Conservation (phyloP, 1,284 basidiomycete species). For the Schizophyllum commune region DNA sequence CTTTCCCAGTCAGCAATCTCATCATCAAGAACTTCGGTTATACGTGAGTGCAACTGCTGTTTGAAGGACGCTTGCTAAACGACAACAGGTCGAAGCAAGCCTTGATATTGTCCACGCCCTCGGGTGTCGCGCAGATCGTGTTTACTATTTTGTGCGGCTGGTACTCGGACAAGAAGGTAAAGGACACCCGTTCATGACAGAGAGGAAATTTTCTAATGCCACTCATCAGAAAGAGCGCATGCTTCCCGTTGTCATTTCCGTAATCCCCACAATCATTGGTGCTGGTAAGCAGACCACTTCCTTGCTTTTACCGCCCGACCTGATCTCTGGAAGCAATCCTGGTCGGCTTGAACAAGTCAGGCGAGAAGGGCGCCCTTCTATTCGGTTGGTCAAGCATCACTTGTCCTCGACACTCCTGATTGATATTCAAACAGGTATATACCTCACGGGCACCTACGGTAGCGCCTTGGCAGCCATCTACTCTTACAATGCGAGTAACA, state of each 20-base stretch:
- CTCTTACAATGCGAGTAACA: slow-evolving; percentile 62
- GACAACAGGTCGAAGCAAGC: slow-evolving; percentile 47
- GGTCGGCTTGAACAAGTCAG: slow-evolving; percentile 44
- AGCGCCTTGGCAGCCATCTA: slow-evolving; percentile 55
- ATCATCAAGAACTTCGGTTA: slow-evolving; percentile 63
- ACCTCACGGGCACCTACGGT: slow-evolving; percentile 54
- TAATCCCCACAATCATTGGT: slow-evolving; percentile 58
- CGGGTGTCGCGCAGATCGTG: slow-evolving; percentile 40
- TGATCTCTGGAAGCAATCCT: slow-evolving; percentile 35
- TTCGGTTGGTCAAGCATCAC: slow-evolving; percentile 36
- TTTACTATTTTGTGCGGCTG: slow-evolving; percentile 51
- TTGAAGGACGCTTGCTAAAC: not conserved
- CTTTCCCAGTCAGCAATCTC: slow-evolving; percentile 45
- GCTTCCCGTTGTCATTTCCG: slow-evolving; percentile 52
- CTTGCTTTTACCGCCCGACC: not conserved
- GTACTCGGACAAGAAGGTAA: slow-evolving; percentile 56
- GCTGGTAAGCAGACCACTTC: slow-evolving; percentile 25
- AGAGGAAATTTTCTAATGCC: not conserved
- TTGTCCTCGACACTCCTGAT: not conserved
- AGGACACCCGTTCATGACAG: not conserved
- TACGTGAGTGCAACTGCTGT: slow-evolving; percentile 30
- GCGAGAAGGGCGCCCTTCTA: slow-evolving; percentile 45
- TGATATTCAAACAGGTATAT: slow-evolving; percentile 18
- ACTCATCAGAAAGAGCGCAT: slow-evolving; percentile 46
- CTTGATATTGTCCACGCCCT: slow-evolving; percentile 53